These are phyloP conservation scores for Chlorella sp. DNA, from an alignment of 139 green algal species.

Conservation along the genomic window DNA sequence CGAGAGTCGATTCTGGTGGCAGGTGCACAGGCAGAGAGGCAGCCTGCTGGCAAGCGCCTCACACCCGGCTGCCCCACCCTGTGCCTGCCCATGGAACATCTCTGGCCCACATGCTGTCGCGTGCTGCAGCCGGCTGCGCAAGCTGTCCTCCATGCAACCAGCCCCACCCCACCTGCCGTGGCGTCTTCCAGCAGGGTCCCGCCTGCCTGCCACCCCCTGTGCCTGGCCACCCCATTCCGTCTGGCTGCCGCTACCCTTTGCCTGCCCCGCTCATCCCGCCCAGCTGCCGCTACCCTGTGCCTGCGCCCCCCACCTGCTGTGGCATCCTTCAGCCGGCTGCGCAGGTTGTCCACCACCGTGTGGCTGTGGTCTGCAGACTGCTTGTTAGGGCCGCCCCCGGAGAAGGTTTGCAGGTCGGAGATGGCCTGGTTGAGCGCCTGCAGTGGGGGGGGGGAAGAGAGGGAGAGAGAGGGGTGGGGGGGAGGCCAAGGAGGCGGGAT, in stretches of 20 bases:
- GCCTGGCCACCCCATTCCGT: neutral
- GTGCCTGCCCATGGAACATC: too few relatives aligned
- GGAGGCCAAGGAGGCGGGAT: too few relatives aligned
- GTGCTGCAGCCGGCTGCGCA: too few relatives aligned
- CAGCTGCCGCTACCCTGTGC: neutral
- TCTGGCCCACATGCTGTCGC: too few relatives aligned
- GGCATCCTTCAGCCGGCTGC: slow-evolving; percentile 81
- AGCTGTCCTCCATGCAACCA: too few relatives aligned
- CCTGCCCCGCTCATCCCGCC: neutral
- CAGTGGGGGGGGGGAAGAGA: neutral
- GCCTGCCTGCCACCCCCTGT: too few relatives aligned
- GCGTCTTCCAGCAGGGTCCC: too few relatives aligned
- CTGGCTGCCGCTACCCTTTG: neutral
- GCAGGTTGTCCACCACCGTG: slow-evolving; percentile 91
- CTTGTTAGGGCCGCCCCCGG: slow-evolving; percentile 68
- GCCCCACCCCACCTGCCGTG: too few relatives aligned
- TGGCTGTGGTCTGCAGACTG: slow-evolving; percentile 86
- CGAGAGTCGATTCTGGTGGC: too few relatives aligned
- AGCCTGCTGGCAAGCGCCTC: too few relatives aligned
- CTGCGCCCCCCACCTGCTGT: slow-evolving; percentile 45
- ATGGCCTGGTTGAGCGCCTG: slow-evolving; percentile 38
- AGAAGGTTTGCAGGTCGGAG: slow-evolving; percentile 55
- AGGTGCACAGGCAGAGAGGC: too few relatives aligned
- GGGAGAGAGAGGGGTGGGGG: neutral
- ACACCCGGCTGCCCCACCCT: too few relatives aligned